Conservation (phyloP, 2,329 filamentous ascomycete species). For the Nothophoma quercina region DNA sequence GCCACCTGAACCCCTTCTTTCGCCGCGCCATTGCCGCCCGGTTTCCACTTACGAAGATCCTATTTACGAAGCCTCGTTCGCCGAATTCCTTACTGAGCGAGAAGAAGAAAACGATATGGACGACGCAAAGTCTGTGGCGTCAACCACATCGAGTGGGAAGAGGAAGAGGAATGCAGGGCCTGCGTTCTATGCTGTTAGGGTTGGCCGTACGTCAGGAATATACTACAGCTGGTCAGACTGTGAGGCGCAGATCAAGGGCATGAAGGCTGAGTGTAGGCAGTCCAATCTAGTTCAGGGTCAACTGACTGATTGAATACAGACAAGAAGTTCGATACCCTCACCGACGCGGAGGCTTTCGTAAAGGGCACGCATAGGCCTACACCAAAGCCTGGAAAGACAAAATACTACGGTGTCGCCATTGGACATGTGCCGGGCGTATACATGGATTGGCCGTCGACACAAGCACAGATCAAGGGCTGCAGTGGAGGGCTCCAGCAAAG, state of each 20-base stretch:
- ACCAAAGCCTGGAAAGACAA: slow-evolving; percentile 52
- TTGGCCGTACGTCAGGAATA: slow-evolving; percentile 66
- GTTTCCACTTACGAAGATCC: not conserved
- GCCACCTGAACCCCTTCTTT: too few relatives aligned
- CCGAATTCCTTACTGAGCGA: not conserved
- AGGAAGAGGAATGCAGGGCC: slow-evolving; percentile 60
- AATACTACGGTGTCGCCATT: slow-evolving; percentile 68
- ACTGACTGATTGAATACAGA: slow-evolving; percentile 57
- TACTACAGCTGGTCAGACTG: slow-evolving; percentile 71
- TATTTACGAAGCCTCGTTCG: slow-evolving; percentile 1
- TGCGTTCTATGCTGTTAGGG: slow-evolving; percentile 71
- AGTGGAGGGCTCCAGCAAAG: slow-evolving; percentile 67
- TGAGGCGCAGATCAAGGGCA: slow-evolving; percentile 67
- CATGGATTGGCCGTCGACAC: slow-evolving; percentile 72
- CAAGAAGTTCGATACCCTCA: slow-evolving; percentile 76
- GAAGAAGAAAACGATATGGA: slow-evolving; percentile 20
- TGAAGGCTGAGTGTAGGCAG: slow-evolving; percentile 52
- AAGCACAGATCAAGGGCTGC: slow-evolving; percentile 76
- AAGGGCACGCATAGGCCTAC: slow-evolving; percentile 61
- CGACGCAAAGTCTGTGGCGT: slow-evolving; percentile 29
- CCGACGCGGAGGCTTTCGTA: slow-evolving; percentile 82
- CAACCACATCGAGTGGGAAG: slow-evolving; percentile 54
- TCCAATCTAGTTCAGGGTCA: not conserved
- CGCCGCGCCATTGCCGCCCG: not conserved
- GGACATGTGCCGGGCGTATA: slow-evolving; percentile 69